These are phyloP conservation scores for Bruguiera sexangula DNA, from an alignment of 345 rosid genomes.

Conservation along the genomic window DNA sequence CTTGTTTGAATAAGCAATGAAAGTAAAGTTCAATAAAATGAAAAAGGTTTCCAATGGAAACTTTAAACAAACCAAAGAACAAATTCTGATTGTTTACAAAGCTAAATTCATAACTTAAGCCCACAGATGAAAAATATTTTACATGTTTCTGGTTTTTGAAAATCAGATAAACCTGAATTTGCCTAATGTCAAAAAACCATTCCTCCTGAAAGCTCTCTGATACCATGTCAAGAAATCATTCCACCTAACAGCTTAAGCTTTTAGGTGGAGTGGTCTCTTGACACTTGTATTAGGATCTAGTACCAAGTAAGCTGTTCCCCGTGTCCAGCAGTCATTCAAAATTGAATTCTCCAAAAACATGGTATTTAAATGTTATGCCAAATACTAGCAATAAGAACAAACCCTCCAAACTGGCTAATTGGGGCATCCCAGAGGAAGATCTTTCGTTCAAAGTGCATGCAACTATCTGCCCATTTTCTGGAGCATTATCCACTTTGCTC, in stretches of 20 bases:
- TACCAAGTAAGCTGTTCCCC: too few species aligned
- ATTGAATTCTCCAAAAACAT: too few species aligned
- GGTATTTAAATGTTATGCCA: background rate
- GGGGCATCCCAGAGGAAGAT: constrained; percentile 54
- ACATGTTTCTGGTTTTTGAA: background rate
- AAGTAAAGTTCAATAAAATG: too few species aligned
- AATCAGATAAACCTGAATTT: background rate
- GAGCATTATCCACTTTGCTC: constrained; percentile 41
- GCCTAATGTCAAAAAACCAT: background rate
- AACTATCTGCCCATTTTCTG: constrained; percentile 44
- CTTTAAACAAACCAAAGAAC: too few species aligned
- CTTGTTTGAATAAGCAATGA: too few species aligned
- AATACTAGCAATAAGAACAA: background rate
- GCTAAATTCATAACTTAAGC: background rate
- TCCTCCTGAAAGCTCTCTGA: too few species aligned
- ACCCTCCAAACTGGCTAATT: constrained; percentile 65
- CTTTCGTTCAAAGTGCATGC: constrained; percentile 41
- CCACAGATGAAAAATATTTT: background rate
- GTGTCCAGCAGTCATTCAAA: too few species aligned
- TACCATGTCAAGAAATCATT: too few species aligned
- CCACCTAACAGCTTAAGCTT: too few species aligned
- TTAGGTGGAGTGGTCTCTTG: too few species aligned
- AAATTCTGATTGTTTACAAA: too few species aligned
- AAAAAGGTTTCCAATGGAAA: too few species aligned
- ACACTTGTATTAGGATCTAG: background rate